phyloP scores from a whole-genome alignment of 2,329 filamentous ascomycete species.

The Aureobasidium sp. region DNA sequence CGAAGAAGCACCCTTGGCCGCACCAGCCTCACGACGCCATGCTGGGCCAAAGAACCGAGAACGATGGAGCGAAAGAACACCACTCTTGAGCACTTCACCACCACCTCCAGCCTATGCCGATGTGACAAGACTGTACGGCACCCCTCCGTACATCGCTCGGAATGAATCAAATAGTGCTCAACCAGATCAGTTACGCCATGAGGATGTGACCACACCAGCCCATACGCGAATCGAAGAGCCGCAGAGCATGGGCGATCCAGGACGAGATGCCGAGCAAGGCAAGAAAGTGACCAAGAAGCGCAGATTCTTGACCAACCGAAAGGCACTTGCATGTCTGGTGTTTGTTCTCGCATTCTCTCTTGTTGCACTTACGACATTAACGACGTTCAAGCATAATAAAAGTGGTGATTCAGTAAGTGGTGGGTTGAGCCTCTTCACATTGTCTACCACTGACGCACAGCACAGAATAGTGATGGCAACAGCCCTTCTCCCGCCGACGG shows the following conservation, averaged over 20 bases:
- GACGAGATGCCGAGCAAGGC: not conserved
- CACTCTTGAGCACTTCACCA: constrained; percentile 8
- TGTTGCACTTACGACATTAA: not conserved
- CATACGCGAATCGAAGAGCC: not conserved
- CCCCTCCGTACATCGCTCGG: not conserved
- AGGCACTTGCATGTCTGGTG: not conserved
- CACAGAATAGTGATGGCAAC: not conserved
- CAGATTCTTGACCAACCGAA: not conserved
- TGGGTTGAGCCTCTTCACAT: not conserved
- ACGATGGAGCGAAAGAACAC: constrained; percentile 9
- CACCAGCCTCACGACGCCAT: not conserved
- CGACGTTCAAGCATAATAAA: not conserved
- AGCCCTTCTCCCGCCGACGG: not conserved
- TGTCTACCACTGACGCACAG: not conserved
- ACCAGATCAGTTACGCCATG: not conserved
- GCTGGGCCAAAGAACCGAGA: not conserved
- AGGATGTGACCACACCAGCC: not conserved
- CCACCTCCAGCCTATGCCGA: constrained; percentile 14
- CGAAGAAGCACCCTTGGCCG: not conserved
- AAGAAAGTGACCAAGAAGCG: not conserved
- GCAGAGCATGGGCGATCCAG: constrained; percentile 1
- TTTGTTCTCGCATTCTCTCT: not conserved
- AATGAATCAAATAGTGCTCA: not conserved
- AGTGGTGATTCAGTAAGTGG: not conserved
- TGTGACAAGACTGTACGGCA: not conserved